phyloP scores from a whole-genome alignment of 1,139 yeast genomes.

The Candida albicans region DNA sequence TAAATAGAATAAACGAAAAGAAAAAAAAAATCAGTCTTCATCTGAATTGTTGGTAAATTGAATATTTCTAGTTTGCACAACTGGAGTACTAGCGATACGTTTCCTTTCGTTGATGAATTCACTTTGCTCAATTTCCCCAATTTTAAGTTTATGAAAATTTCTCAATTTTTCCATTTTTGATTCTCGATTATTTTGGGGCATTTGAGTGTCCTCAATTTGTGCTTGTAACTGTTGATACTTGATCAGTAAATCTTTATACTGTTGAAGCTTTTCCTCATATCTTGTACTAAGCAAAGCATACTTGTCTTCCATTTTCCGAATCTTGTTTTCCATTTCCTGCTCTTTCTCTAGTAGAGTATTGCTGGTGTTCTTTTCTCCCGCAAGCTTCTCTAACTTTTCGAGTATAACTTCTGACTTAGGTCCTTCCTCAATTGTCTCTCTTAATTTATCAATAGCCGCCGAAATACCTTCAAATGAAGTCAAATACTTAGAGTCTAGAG shows the following conservation, averaged over 20 bases:
- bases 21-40: conserved; percentile 14
- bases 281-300: conserved; percentile 24
- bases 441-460: conserved; percentile 5
- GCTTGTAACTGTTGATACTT: conserved; percentile 25
- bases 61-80: conserved; percentile 3
- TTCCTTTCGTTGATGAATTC: conserved; percentile 15
- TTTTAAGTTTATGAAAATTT: conserved; percentile 29
- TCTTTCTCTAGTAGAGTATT: background rate
- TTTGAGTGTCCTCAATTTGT: conserved; percentile 7
- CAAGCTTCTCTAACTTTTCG: background rate
- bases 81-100: conserved; percentile 36
- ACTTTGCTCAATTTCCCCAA: conserved; percentile 21
- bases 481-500: conserved; percentile 22
- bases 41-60: conserved; percentile 25
- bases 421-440: conserved; percentile 7
- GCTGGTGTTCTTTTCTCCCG: background rate
- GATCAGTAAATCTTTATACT: conserved; percentile 23
- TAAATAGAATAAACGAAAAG: conserved; percentile 5
- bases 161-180: conserved; percentile 26
- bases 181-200: conserved; percentile 4
- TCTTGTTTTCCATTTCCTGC: conserved; percentile 8
- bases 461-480: conserved; percentile 22
- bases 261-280: conserved; percentile 29
- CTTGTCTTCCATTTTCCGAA: conserved; percentile 17
- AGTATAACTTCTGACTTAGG: background rate